These are phyloP conservation scores for Nannizzia gypsea DNA, from an alignment of 2,329 filamentous ascomycete genomes.

Conservation along the genomic window DNA sequence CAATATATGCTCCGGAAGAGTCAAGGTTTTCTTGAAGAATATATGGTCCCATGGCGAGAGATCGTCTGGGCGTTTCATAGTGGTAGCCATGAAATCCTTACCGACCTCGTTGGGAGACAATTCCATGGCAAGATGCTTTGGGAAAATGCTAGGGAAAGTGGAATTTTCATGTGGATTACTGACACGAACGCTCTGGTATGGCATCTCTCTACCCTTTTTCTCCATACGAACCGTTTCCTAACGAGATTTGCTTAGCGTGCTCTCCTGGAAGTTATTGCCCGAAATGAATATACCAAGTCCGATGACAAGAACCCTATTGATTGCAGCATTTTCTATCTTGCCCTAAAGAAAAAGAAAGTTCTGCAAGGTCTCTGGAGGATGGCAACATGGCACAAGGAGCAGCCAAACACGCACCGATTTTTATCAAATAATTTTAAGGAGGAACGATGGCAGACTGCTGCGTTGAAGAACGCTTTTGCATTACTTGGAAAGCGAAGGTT, in stretches of 20 bases:
- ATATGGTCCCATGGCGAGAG: slow-evolving; percentile 45
- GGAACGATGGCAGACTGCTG: slow-evolving; percentile 73
- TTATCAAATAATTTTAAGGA: slow-evolving; percentile 86
- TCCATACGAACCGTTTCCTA: not conserved
- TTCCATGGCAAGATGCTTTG: slow-evolving; percentile 71
- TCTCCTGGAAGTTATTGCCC: slow-evolving; percentile 81
- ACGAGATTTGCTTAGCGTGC: slow-evolving; percentile 40
- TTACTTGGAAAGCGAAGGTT: slow-evolving; percentile 83
- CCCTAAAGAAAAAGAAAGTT: slow-evolving; percentile 79
- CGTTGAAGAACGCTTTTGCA: slow-evolving; percentile 92
- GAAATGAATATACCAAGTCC: slow-evolving; percentile 82
- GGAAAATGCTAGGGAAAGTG: slow-evolving; percentile 73
- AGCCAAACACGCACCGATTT: slow-evolving; percentile 63
- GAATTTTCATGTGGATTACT: slow-evolving; percentile 89
- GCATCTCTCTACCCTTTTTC: slow-evolving; percentile 7
- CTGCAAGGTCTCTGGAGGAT: slow-evolving; percentile 90
- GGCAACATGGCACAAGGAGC: slow-evolving; percentile 79
- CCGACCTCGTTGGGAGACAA: slow-evolving; percentile 69
- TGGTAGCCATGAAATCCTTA: slow-evolving; percentile 68
- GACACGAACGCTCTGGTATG: slow-evolving; percentile 65
- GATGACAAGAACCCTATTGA: slow-evolving; percentile 83
- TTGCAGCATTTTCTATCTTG: slow-evolving; percentile 83
- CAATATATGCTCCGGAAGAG: slow-evolving; percentile 62
- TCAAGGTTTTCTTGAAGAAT: slow-evolving; percentile 47
- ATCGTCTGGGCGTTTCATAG: slow-evolving; percentile 37